Evolutionary conservation across 2,329 filamentous ascomycete genomes (phyloP).

Genomic region (Colletotrichum navitas): DNA sequence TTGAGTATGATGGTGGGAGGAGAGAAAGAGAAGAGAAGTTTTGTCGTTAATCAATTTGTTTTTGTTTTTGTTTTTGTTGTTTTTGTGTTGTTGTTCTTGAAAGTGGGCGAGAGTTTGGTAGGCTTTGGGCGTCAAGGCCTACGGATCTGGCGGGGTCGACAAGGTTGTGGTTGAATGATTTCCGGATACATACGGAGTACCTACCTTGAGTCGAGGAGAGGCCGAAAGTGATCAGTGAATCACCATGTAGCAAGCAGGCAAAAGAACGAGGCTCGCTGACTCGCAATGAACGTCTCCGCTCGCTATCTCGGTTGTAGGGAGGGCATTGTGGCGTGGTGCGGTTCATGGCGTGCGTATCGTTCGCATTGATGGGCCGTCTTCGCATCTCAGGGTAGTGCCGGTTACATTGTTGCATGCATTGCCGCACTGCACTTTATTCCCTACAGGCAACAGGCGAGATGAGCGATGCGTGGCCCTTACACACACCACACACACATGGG

Average conservation of each 20-base stretch:
- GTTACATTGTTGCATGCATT: constrained; percentile 22
- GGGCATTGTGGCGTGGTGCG: constrained; percentile 19
- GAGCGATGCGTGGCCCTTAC: neutral
- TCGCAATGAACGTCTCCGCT: constrained; percentile 6
- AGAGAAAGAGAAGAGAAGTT: neutral
- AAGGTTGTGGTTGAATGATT: neutral
- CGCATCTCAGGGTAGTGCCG: constrained; percentile 30
- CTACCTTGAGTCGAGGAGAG: too few species aligned
- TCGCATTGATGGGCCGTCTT: constrained; percentile 38
- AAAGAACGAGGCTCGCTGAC: constrained; percentile 27
- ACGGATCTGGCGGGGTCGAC: constrained; percentile 18
- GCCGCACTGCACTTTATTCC: constrained; percentile 16
- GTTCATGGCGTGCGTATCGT: constrained; percentile 16
- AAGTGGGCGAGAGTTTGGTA: neutral
- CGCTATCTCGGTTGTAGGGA: neutral
- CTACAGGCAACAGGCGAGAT: neutral
- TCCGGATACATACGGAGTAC: neutral
- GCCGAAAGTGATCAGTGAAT: neutral
- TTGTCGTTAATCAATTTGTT: too few species aligned
- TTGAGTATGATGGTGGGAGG: neutral
- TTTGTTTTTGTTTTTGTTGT: neutral
- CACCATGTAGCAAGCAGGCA: neutral
- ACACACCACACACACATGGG: neutral
- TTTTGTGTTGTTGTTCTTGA: neutral
- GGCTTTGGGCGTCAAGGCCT: constrained; percentile 9